A percentile compares a stretch with the other conserved stretches of the same genome.
Evolutionary conservation across 768 basidiomycete genomes (phyloP).

Genomic region (Lepiota brunneoincarnata): DNA sequence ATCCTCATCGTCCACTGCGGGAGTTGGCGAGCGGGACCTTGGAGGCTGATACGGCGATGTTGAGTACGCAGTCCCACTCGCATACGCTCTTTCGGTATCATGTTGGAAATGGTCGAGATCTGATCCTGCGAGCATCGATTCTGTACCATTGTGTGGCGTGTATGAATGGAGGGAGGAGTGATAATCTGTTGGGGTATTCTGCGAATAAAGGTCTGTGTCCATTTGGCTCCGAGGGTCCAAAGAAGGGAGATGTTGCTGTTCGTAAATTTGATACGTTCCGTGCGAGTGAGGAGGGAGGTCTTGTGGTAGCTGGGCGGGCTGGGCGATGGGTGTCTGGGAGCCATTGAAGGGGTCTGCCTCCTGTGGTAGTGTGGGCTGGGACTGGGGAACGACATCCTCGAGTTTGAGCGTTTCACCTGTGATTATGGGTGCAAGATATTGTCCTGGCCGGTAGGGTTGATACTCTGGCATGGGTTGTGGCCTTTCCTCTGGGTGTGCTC

Average conservation of each 20-base stretch:
- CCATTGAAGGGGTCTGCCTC: slow-evolving; percentile 27
- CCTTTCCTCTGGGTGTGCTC: slow-evolving; percentile 15
- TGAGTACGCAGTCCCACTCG: slow-evolving; percentile 52
- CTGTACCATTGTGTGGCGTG: slow-evolving; percentile 24
- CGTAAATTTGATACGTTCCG: slow-evolving; percentile 33
- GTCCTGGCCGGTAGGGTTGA: slow-evolving; percentile 57
- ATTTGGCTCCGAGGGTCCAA: slow-evolving; percentile 10
- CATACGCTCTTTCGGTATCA: slow-evolving; percentile 61
- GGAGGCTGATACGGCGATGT: slow-evolving; percentile 47
- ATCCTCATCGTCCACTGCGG: slow-evolving; percentile 70
- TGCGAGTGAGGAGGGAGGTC: slow-evolving; percentile 16
- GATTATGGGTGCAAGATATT: slow-evolving; percentile 56
- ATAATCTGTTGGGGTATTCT: background rate
- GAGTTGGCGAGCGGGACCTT: slow-evolving; percentile 76
- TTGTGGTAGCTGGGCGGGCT: background rate
- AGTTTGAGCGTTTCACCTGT: slow-evolving; percentile 65
- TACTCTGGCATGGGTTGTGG: slow-evolving; percentile 25
- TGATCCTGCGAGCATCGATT: slow-evolving; percentile 31
- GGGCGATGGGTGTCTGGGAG: slow-evolving; percentile 20
- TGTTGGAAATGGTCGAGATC: slow-evolving; percentile 57
- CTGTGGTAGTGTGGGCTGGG: slow-evolving; percentile 8
- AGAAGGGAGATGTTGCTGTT: slow-evolving; percentile 32
- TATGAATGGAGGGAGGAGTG: slow-evolving; percentile 22
- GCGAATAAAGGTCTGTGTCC: background rate
- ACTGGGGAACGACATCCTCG: slow-evolving; percentile 23